Conservation (phyloP, 1,284 basidiomycete genomes). For the Apiotrichum sp. region DNA sequence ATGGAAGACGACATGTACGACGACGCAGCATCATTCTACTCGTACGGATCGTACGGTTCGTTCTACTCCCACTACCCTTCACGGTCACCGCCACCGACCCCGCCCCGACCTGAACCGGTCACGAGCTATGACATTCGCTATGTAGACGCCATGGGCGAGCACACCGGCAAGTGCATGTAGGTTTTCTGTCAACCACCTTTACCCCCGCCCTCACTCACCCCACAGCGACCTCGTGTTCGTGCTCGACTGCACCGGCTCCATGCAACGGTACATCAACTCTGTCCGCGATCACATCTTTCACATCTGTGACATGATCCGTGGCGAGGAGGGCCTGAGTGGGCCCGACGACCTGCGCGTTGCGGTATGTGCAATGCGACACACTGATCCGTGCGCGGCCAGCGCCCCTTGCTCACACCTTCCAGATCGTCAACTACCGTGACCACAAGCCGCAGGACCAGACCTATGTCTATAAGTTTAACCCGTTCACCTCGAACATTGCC, state of each 20-base stretch:
- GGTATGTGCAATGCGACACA: conserved; percentile 46
- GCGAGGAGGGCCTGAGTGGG: conserved; percentile 81
- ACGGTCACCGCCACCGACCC: conserved; percentile 20
- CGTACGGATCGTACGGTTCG: conserved; percentile 17
- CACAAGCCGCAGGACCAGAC: conserved; percentile 94
- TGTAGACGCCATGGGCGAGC: conserved; percentile 24
- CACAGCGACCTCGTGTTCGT: conserved; percentile 77
- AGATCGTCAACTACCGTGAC: conserved; percentile 75
- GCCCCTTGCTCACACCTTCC: neutral
- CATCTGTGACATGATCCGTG: conserved; percentile 93
- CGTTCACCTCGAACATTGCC: conserved; percentile 85
- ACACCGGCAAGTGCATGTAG: conserved; percentile 41
- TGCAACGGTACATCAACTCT: conserved; percentile 51
- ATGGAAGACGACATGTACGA: conserved; percentile 42
- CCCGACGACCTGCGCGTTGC: conserved; percentile 85
- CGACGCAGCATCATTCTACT: conserved; percentile 26
- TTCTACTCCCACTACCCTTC: conserved; percentile 26
- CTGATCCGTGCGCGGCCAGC: neutral
- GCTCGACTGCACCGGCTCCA: conserved; percentile 78
- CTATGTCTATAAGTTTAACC: conserved; percentile 87
- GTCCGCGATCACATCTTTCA: conserved; percentile 97
- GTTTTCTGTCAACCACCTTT: conserved; percentile 3
- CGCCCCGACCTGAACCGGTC: conserved; percentile 29
- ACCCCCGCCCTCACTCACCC: neutral
- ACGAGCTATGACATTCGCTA: conserved; percentile 32